These are phyloP conservation scores for Senna siamea DNA, from an alignment of 306 rosid genomes.

Conservation along the genomic window DNA sequence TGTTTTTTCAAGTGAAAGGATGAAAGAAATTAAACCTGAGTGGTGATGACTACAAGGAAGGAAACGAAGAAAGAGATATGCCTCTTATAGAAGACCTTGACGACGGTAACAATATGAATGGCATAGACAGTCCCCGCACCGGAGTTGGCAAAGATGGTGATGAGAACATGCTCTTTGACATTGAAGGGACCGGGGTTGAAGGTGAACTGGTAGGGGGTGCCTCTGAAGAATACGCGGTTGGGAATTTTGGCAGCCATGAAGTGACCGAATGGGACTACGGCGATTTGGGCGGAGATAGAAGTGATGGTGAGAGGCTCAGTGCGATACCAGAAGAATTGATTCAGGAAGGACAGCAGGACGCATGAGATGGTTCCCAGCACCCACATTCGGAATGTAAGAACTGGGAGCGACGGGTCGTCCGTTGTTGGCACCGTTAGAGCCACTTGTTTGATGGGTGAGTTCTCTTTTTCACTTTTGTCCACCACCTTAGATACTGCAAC, in stretches of 20 bases:
- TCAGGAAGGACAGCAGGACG: slow-evolving; percentile 70
- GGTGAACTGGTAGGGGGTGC: slow-evolving; percentile 66
- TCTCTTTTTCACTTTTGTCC: slow-evolving; percentile 42
- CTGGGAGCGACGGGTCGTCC: slow-evolving; percentile 76
- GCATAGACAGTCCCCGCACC: slow-evolving; percentile 96
- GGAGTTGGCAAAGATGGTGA: slow-evolving; percentile 92
- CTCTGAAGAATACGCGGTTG: slow-evolving; percentile 57
- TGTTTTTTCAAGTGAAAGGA: too few relatives aligned
- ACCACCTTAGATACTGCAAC: slow-evolving; percentile 13
- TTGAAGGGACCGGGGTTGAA: slow-evolving; percentile 93
- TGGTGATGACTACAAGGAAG: slow-evolving; percentile 71
- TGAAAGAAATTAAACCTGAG: slow-evolving; percentile 59
- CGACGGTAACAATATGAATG: slow-evolving; percentile 81
- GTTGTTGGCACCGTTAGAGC: slow-evolving; percentile 79
- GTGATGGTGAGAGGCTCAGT: slow-evolving; percentile 84
- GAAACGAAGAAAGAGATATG: slow-evolving; percentile 74
- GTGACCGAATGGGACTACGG: slow-evolving; percentile 86
- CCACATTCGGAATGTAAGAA: slow-evolving; percentile 92
- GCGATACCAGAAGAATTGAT: slow-evolving; percentile 94
- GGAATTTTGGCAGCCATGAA: slow-evolving; percentile 77
- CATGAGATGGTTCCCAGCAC: slow-evolving; percentile 78
- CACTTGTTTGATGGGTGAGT: slow-evolving; percentile 77
- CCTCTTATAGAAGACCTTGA: slow-evolving; percentile 62
- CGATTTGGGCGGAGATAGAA: slow-evolving; percentile 89
- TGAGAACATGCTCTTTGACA: slow-evolving; percentile 88